phyloP scores from a whole-genome alignment of 768 basidiomycete species.

The Boletus vermiculosoides region DNA sequence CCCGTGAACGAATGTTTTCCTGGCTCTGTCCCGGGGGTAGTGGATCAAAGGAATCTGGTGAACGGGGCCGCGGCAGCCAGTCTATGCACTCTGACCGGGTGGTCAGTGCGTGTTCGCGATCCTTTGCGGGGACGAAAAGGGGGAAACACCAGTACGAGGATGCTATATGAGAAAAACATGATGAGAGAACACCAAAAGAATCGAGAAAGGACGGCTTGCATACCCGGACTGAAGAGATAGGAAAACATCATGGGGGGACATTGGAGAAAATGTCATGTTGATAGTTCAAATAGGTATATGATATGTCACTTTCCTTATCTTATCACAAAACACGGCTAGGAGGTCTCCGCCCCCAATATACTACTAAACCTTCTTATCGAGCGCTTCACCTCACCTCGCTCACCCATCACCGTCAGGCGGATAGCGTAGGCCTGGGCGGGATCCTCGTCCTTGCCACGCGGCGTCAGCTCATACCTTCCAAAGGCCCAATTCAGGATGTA shows the following conservation, averaged over 20 bases:
- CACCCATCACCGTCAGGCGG: slow-evolving; percentile 88
- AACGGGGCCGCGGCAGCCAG: slow-evolving; percentile 27
- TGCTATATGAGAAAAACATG: slow-evolving; percentile 36
- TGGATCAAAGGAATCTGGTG: slow-evolving; percentile 3
- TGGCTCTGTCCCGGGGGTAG: slow-evolving; percentile 6
- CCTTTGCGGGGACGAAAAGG: slow-evolving; percentile 48
- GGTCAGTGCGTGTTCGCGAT: slow-evolving; percentile 42
- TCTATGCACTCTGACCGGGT: slow-evolving; percentile 26
- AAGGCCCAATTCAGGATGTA: slow-evolving; percentile 93
- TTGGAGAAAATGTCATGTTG: slow-evolving; percentile 8
- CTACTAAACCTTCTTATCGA: slow-evolving; percentile 55
- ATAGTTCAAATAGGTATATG: slow-evolving; percentile 7
- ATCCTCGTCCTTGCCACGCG: slow-evolving; percentile 28
- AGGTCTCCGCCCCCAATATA: slow-evolving; percentile 38
- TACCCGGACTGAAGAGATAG: slow-evolving; percentile 32
- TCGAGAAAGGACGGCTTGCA: neutral
- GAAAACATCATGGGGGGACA: slow-evolving; percentile 31
- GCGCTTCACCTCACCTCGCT: slow-evolving; percentile 72
- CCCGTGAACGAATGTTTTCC: slow-evolving; percentile 12
- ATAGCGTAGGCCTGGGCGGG: slow-evolving; percentile 38
- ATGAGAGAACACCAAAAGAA: neutral
- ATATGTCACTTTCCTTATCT: slow-evolving; percentile 14
- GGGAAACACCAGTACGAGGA: slow-evolving; percentile 64
- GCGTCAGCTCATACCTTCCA: slow-evolving; percentile 72
- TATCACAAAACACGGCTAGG: slow-evolving; percentile 19